Base-by-base conservation (phyloP, 805 yeast species). In the Tetrapisispora pingtungensis region DNA sequence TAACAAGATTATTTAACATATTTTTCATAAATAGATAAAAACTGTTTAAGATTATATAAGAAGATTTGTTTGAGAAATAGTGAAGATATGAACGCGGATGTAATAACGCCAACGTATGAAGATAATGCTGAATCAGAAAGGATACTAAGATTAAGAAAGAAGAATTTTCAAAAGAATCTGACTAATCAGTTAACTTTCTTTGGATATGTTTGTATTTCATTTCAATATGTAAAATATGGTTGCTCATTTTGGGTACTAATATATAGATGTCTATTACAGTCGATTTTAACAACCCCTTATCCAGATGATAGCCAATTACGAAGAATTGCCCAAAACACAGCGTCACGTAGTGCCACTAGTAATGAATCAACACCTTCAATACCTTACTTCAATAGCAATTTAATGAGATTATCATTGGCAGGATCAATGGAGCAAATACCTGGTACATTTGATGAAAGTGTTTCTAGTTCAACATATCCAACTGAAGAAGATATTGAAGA, bases 261-360 rank as follows among this genome's bases (percentile, higher is more conserved):
- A 1, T 20, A 66, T 10, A 55, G 77, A 50, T 47, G 63, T 10
- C 47, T 60, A 4, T 57, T 67, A 1, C 76, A 73, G 38, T 57
- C 68, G 7, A 51, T 70, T 15, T 43, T 72, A 26, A 47, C 68
- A 1, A 61, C 65, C 20, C 74, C 77, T 0, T 74, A 72, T 43
- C 70, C 72, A 0, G 42, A 58, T n/a, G 57, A 59, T 18, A n/a
- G 38, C 4, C 58, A 53, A 19, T 38, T 62, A 17, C 54, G 51
- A 22, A 46, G 58, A 18, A 45, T 58, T 3, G 50, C 53, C 5
- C 24, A 28, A 13, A 37, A 37, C 18, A 17, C 40, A 1, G 14
- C 31, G 18, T 17, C 40, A 7, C 32, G 33, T 32, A 20, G 32
- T 19, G 14, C 19, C 22, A n/a, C 36, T 31, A 12, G 14, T 10